Evolutionary conservation across 371 early-diverging fungal genomes (phyloP), one percentile per base, ranked within the genome.

Genomic region (Mucor velutinosus): DNA sequence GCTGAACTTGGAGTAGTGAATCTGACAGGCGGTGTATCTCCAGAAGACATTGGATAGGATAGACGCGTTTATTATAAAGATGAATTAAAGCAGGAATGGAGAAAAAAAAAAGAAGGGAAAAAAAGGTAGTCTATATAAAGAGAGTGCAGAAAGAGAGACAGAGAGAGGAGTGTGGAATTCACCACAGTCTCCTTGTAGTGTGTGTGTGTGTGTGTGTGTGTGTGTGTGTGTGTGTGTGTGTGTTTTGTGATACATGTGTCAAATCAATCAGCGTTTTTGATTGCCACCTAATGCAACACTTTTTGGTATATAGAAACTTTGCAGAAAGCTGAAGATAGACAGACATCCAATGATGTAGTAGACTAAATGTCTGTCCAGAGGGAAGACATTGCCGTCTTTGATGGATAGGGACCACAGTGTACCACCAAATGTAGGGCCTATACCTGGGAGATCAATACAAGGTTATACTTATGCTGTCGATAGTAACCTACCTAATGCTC

Each of bases 321-420:
- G 84, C 0, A 83, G 10, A n/a, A 80, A 75, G 4, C 75, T 63
- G 19, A 80, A 10, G 15, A 80, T 17, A 7, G 82, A 47, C 32
- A 86, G 60, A 0, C 73, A 64, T 10, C 60, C 80, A 41, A 86
- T 79, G 23, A 83, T 39, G 73, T 87, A 80, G 51, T 87, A 86
- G 10, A 90, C 83, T 47, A 91, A 75, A 64, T 85, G 86, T 58
- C 85, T 80, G 61, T 91, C 88, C 63, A 89, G 85, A 0, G 92
- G 92, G 60, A 79, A 92, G 7, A 39, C 33, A n/a, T 79, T 74
- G n/a, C 79, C 84, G 49, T 78, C 81, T 7, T 71, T 73, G 3
- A 90, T 69, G 4, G 91, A 90, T 74, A 85, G 85, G 1, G 88
- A 84, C 85, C 86, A 92, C 7, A 92, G 29, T 7, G 84, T 80